phyloP scores from a whole-genome alignment of 148 eudicot genomes.

The Selenicereus undatus region DNA sequence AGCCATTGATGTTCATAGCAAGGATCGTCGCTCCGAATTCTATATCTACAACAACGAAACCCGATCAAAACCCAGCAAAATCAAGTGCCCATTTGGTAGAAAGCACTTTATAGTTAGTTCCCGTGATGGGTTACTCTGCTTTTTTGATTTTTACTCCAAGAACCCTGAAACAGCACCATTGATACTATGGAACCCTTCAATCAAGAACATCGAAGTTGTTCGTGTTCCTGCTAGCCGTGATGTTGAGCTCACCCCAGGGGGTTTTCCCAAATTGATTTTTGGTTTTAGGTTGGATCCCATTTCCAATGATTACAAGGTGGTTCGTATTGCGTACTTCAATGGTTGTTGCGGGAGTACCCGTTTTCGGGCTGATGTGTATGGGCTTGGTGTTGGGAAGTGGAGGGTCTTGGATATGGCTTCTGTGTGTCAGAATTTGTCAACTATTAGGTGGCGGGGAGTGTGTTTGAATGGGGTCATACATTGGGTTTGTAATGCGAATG shows the following conservation, averaged over 20 bases:
- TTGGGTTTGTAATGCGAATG: constrained; percentile 14
- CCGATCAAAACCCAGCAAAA: background rate
- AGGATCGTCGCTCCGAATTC: background rate
- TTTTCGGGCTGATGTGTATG: constrained; percentile 6
- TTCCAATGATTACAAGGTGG: constrained; percentile 4
- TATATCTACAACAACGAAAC: background rate
- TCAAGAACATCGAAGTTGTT: background rate
- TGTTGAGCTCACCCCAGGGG: constrained; percentile 10
- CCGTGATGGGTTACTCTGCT: constrained; percentile 14
- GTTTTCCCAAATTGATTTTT: constrained; percentile 19
- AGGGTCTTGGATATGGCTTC: background rate
- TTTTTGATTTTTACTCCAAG: constrained; percentile 10
- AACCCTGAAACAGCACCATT: constrained; percentile 3
- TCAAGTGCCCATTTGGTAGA: constrained; percentile 6
- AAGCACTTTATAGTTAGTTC: constrained; percentile 23
- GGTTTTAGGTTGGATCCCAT: constrained; percentile 15
- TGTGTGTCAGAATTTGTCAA: background rate
- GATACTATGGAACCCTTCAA: constrained; percentile 21
- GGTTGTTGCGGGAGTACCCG: background rate
- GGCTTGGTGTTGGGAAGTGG: constrained; percentile 1
- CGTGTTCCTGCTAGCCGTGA: background rate
- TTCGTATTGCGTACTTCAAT: constrained; percentile 5
- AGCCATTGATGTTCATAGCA: background rate
- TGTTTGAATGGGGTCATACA: constrained; percentile 23
- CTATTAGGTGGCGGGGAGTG: constrained; percentile 20